These are phyloP conservation scores for Silene latifolia DNA, from an alignment of 148 eudicot genomes.

Conservation along the genomic window DNA sequence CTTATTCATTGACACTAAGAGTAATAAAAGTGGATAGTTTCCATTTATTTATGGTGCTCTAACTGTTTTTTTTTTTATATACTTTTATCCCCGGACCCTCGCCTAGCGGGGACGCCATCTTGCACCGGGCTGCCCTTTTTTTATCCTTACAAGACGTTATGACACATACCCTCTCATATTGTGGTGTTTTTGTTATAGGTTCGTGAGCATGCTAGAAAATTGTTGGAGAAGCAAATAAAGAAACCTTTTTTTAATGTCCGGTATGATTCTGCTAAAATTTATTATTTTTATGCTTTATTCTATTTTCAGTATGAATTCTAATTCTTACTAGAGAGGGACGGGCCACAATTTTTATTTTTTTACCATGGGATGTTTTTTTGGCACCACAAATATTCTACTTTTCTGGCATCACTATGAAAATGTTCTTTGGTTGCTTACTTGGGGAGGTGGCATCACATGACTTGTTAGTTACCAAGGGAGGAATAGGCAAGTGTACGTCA, in stretches of 20 bases:
- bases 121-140: background rate
- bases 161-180: background rate
- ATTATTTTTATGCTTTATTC: background rate
- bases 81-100: background rate
- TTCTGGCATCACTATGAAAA: too few species aligned
- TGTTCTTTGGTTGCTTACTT: too few species aligned
- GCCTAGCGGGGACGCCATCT: too few species aligned
- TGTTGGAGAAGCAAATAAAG: constrained; percentile 78
- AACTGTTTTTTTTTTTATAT: background rate
- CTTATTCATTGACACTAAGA: background rate
- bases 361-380: too few species aligned
- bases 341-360: too few species aligned
- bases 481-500: too few species aligned
- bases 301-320: background rate
- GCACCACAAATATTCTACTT: too few species aligned
- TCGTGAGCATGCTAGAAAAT: constrained; percentile 92
- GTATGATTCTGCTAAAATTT: constrained; percentile 29
- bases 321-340: background rate
- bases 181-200: constrained; percentile 41
- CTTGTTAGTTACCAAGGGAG: too few species aligned
- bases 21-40: background rate
- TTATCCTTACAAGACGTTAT: background rate
- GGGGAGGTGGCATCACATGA: too few species aligned
- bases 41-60: background rate
- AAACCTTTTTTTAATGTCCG: constrained; percentile 89